Percentiles rank a stretch among this genome's conserved stretches.
Evolutionary conservation across 2,329 filamentous ascomycete genomes (phyloP).

Genomic region (Pseudogymnoascus destructans): DNA sequence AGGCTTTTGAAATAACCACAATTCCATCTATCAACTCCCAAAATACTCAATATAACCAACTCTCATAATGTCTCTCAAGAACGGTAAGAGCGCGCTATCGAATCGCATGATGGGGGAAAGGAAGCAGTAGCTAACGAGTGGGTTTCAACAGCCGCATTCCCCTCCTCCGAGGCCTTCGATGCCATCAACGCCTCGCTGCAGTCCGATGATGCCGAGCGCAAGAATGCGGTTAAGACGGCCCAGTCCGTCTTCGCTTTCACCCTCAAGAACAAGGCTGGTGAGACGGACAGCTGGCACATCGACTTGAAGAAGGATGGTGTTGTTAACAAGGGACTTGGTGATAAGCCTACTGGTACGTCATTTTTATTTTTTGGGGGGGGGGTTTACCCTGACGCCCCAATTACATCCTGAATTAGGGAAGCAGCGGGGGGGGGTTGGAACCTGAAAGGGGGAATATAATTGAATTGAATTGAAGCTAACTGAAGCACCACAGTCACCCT

Average conservation of each 20-base stretch:
- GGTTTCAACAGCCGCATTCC: slow-evolving; percentile 65
- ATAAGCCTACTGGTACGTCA: slow-evolving; percentile 67
- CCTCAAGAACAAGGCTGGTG: slow-evolving; percentile 73
- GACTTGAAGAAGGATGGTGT: slow-evolving; percentile 84
- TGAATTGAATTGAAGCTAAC: not conserved
- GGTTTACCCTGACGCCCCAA: not conserved
- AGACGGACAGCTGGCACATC: slow-evolving; percentile 82
- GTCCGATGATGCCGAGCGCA: slow-evolving; percentile 56
- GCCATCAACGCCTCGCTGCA: slow-evolving; percentile 62
- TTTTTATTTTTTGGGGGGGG: too few species aligned
- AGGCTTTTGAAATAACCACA: not conserved
- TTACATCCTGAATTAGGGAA: not conserved
- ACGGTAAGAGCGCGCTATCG: slow-evolving; percentile 37
- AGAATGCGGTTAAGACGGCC: slow-evolving; percentile 81
- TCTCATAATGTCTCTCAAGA: slow-evolving; percentile 53
- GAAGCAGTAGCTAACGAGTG: slow-evolving; percentile 10
- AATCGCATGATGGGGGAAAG: too few species aligned
- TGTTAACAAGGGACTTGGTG: slow-evolving; percentile 64
- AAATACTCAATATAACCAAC: not conserved
- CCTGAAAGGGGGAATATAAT: not conserved
- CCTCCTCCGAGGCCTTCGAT: slow-evolving; percentile 84
- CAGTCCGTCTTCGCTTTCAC: slow-evolving; percentile 83
- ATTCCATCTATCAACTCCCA: not conserved
- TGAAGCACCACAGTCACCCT: slow-evolving; percentile 55
- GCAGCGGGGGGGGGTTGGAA: not conserved